These are phyloP conservation scores for Rhizopus arrhizus DNA, from an alignment of 371 early-diverging fungal species.

Conservation along the genomic window DNA sequence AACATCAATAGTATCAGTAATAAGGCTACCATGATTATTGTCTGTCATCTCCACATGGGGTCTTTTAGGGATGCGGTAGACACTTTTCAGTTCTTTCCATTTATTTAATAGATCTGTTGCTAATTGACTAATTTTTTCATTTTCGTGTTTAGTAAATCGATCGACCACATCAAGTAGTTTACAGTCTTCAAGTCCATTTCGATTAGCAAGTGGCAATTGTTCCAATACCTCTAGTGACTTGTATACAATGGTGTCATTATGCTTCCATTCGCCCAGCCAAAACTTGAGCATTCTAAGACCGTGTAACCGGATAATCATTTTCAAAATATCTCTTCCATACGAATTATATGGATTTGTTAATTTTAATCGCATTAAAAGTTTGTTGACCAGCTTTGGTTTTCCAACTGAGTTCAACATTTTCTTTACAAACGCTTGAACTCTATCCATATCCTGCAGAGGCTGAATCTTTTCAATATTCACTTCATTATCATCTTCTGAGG, in stretches of 20 bases:
- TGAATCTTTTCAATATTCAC: conserved; percentile 7
- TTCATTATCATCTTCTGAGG: conserved; percentile 11
- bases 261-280: conserved; percentile 49
- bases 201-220: conserved; percentile 59
- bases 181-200: conserved; percentile 72
- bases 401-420: conserved; percentile 62
- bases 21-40: not conserved
- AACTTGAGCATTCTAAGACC: conserved; percentile 43
- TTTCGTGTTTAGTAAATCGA: conserved; percentile 41
- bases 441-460: conserved; percentile 52
- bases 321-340: conserved; percentile 32
- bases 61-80: conserved; percentile 66
- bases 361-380: conserved; percentile 37
- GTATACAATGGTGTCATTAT: conserved; percentile 28
- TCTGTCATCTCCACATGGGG: not conserved
- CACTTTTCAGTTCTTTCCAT: conserved; percentile 59
- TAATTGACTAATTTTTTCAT: conserved; percentile 39
- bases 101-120: conserved; percentile 41
- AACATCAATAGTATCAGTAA: too few species aligned
- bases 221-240: conserved; percentile 30
- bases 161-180: conserved; percentile 57
- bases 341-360: conserved; percentile 28
- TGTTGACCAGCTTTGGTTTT: conserved; percentile 50
- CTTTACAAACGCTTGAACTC: conserved; percentile 65
- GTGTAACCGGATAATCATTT: conserved; percentile 38